Percentiles rank a stretch among this genome's conserved stretches.
Conservation (phyloP, 2,329 filamentous ascomycete species). For the Trichoderma afroharzianum region DNA sequence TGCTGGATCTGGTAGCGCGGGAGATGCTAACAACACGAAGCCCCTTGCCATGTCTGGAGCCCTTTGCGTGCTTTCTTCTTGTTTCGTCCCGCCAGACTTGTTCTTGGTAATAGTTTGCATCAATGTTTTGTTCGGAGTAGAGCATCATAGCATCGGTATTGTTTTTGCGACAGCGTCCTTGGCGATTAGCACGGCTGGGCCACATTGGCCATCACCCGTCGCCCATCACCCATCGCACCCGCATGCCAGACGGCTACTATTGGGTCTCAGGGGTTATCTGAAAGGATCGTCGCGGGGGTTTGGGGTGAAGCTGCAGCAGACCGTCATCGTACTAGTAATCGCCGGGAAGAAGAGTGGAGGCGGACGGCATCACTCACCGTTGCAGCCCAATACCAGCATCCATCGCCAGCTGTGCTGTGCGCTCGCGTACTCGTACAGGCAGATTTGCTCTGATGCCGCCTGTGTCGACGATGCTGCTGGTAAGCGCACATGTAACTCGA, state of each 20-base stretch:
- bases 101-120: background rate
- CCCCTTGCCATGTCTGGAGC: background rate
- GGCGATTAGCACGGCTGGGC: background rate
- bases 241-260: constrained; percentile 1
- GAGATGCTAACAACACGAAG: background rate
- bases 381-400: constrained; percentile 1
- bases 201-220: background rate
- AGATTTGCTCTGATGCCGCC: background rate
- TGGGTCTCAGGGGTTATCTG: constrained; percentile 10
- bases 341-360: constrained; percentile 3
- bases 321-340: constrained; percentile 4
- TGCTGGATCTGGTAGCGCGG: background rate
- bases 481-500: constrained; percentile 5
- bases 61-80: background rate
- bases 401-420: background rate
- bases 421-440: background rate
- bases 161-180: background rate
- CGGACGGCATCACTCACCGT: constrained; percentile 1
- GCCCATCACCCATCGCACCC: background rate
- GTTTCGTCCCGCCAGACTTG: background rate
- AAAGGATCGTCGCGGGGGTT: constrained; percentile 13
- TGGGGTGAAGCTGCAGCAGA: constrained; percentile 12
- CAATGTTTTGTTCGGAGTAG: background rate
- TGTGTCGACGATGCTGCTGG: background rate
- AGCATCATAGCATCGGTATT: background rate